A percentile compares a stretch with the other conserved stretches of the same genome.
Conservation (phyloP, 257 asterid genomes). For the Paraleonurus japonicus region DNA sequence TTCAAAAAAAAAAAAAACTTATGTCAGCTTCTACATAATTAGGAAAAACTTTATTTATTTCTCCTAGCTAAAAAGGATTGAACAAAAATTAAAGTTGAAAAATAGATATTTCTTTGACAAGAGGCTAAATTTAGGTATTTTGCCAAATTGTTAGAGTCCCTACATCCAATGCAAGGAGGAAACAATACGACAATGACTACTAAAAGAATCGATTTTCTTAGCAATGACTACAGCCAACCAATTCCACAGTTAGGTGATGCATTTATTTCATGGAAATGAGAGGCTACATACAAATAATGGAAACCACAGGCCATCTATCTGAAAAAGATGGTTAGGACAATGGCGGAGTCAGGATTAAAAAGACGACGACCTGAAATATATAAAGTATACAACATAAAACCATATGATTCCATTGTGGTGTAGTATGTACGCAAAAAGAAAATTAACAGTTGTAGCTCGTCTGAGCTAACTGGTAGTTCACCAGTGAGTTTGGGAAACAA, state of each 20-base stretch:
- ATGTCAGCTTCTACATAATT: not conserved
- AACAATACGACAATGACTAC: not conserved
- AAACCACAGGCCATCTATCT: not conserved
- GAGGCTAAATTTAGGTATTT: not conserved
- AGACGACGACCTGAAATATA: no score
- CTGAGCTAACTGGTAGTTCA: no score
- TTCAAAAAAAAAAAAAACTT: no score
- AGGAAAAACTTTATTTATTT: not conserved
- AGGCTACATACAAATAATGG: conserved; percentile 7
- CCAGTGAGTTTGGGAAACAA: no score
- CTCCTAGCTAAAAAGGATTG: not conserved
- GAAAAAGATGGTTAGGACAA: no score
- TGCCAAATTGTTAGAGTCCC: not conserved
- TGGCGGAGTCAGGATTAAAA: no score
- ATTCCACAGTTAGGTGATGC: not conserved
- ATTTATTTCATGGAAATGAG: not conserved
- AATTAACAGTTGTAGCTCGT: no score
- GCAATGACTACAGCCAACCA: conserved; percentile 3
- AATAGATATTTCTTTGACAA: not conserved
- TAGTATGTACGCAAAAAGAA: no score
- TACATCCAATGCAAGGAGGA: not conserved
- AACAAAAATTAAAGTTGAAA: not conserved
- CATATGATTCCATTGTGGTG: no score
- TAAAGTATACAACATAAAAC: no score
- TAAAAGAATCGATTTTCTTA: not conserved